These are phyloP conservation scores for Phytophthora hybrid DNA, from an alignment of 352 stramenopile genomes.

Conservation along the genomic window DNA sequence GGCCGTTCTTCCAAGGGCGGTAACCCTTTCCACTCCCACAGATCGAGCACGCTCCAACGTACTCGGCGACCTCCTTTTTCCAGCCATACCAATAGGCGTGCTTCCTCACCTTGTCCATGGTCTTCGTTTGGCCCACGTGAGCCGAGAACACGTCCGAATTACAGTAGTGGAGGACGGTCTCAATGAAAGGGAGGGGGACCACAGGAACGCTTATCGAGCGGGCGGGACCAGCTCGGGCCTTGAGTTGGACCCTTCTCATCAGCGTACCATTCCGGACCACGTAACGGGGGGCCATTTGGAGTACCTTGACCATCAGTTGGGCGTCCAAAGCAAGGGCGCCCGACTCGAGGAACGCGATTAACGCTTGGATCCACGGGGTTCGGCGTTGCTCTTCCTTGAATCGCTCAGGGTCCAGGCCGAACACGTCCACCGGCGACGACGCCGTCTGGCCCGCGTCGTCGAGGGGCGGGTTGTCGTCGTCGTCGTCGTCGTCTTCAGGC, in stretches of 20 bases:
- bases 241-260: constrained; percentile 2
- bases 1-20: neutral
- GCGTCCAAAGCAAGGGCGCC: neutral
- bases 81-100: neutral
- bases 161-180: constrained; percentile 19
- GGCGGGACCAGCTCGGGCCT: neutral
- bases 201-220: neutral
- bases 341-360: constrained; percentile 2
- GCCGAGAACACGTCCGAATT: constrained; percentile 7
- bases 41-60: neutral
- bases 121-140: constrained; percentile 3
- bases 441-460: too few species aligned
- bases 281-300: neutral
- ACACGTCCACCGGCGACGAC: neutral
- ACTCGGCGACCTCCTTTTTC: neutral
- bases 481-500: too few species aligned
- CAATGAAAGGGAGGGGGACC: neutral
- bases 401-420: neutral
- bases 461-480: too few species aligned
- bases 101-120: constrained; percentile 3
- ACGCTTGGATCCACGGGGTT: constrained; percentile 6
- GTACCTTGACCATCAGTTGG: too few species aligned
- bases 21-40: neutral
- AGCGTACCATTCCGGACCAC: neutral
- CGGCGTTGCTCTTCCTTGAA: neutral